These are phyloP conservation scores for Gymnopus androsaceus DNA, from an alignment of 1,284 basidiomycete genomes.

Conservation along the genomic window DNA sequence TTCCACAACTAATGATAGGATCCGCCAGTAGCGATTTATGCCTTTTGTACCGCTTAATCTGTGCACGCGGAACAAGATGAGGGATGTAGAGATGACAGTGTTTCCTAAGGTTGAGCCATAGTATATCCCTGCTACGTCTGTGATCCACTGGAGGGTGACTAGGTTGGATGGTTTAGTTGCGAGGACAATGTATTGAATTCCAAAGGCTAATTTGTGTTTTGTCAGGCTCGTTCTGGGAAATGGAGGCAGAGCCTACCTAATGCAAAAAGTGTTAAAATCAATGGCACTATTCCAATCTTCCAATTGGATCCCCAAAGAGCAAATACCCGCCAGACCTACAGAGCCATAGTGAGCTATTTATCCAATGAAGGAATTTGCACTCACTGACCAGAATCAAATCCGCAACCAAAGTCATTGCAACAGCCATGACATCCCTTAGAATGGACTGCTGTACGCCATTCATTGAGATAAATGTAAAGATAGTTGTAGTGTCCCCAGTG, in stretches of 20 bases:
- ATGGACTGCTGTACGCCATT: neutral
- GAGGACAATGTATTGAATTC: neutral
- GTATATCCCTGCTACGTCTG: neutral
- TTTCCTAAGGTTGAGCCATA: constrained; percentile 1
- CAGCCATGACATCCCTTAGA: constrained; percentile 1
- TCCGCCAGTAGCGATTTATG: neutral
- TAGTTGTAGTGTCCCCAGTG: neutral
- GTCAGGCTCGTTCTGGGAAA: neutral
- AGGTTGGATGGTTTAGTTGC: constrained; percentile 1
- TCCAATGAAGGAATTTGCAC: neutral
- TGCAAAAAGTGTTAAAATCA: neutral
- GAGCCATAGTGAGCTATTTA: neutral
- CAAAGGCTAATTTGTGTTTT: neutral
- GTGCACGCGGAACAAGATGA: neutral
- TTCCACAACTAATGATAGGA: constrained; percentile 1
- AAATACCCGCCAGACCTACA: constrained; percentile 5
- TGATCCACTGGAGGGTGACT: neutral
- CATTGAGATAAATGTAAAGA: neutral
- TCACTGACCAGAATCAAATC: constrained; percentile 1
- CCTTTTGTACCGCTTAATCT: neutral
- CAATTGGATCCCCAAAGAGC: neutral
- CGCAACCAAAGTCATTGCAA: constrained; percentile 3
- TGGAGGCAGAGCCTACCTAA: neutral
- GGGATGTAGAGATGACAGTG: constrained; percentile 4
- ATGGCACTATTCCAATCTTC: neutral